Base-by-base conservation (phyloP, 129 eudicot genomes). In the Logfia minima region DNA sequence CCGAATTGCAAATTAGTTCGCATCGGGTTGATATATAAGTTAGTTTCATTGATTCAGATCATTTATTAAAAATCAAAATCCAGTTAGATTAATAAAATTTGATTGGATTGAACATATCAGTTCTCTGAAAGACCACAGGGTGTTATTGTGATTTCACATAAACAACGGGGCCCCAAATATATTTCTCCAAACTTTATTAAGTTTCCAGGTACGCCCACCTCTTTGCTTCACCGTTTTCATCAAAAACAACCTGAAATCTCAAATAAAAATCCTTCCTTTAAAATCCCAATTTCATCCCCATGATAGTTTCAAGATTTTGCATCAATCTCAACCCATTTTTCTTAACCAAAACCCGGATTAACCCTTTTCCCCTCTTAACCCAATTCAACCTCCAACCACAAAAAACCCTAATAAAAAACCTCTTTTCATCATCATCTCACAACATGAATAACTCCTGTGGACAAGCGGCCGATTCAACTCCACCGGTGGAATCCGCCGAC, bases 391-490 rank as follows among this genome's bases (percentile, higher is more conserved):
- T 18, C 75, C 60, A 23, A 74, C 45, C 71, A 29, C 70, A 64
- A 75, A 82, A 72, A 70, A 26, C 59, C 23, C 79, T 74, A 72
- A 39, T 23, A 77, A 43, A 32, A 65, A 53, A 34, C 16, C 71
- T 18, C 61, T 17, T 41, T 21, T 75, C 85, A 5, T 75, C 85
- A 35, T 70, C 85, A 5, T 72, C 85, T 71, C 61, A 80, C 18
- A 58, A 68, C 4, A 90, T 88, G 96, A 78, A 71, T 43, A 86
- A 76, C 37, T 60, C 84, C 55, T 71, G 81, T 19, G 53, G 86
- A 60, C 89, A 90, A 5, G 61, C 84, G 14, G 69, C 74, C 9
- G 92, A 77, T 32, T 86, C 94, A 29, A 90, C 88, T 11, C 97
- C 98, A 1, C 77, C 84, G 28, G 85, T 83, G 0, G 90, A 82